Conservation (phyloP, 306 rosid species). For the Prunus padus region DNA sequence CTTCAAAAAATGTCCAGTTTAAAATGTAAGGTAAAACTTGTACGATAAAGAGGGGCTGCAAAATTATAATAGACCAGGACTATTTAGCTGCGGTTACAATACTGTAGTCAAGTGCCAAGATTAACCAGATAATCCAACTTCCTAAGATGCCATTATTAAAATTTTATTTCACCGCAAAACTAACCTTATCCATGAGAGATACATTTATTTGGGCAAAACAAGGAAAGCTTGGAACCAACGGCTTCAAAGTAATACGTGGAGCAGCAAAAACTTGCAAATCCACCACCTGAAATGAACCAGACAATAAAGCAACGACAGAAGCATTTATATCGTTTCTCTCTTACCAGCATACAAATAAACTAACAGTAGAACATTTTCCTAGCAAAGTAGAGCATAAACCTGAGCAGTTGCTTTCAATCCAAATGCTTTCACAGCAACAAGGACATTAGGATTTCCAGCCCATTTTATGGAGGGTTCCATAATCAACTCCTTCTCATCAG, state of each 20-base stretch:
- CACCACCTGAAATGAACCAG: conserved; percentile 51
- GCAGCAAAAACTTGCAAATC: conserved; percentile 76
- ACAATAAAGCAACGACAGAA: conserved; percentile 25
- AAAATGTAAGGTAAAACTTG: neutral
- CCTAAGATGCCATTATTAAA: conserved; percentile 10
- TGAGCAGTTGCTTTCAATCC: conserved; percentile 90
- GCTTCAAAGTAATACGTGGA: conserved; percentile 88
- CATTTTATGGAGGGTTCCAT: conserved; percentile 89
- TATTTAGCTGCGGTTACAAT: neutral
- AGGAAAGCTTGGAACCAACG: conserved; percentile 97
- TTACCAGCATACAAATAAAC: conserved; percentile 15
- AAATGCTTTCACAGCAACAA: conserved; percentile 70
- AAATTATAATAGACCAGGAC: neutral
- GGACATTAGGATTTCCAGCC: conserved; percentile 91
- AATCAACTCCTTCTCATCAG: conserved; percentile 93
- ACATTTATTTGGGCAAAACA: conserved; percentile 79
- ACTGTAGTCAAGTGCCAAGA: neutral
- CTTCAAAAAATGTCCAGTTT: neutral
- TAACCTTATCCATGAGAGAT: conserved; percentile 94
- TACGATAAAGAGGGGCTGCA: neutral
- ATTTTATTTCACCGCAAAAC: conserved; percentile 22
- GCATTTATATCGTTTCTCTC: neutral
- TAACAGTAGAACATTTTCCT: neutral
- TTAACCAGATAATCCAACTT: neutral
- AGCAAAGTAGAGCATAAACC: conserved; percentile 33